Conservation (phyloP, 805 yeast genomes). For the Suhomyces prunicola region DNA sequence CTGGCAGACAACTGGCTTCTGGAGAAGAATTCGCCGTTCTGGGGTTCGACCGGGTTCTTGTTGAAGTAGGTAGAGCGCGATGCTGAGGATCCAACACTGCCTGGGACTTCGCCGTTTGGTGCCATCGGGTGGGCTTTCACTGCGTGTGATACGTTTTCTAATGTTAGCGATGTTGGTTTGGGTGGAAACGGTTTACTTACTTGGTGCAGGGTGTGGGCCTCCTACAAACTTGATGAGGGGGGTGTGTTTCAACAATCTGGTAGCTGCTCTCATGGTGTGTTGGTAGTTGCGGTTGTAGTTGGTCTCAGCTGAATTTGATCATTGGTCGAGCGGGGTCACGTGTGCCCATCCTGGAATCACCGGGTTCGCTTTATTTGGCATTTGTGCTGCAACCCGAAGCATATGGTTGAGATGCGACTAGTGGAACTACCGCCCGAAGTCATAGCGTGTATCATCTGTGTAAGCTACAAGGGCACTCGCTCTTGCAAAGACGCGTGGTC, state of each 20-base stretch:
- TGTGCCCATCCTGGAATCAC: not conserved
- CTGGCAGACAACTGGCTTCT: constrained; percentile 68
- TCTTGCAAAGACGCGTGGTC: not conserved
- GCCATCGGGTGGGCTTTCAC: constrained; percentile 40
- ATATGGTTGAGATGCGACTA: not conserved
- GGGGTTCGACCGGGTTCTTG: constrained; percentile 38
- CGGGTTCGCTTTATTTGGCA: not conserved
- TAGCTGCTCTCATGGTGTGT: constrained; percentile 31
- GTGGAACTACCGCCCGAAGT: not conserved
- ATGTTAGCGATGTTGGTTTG: constrained; percentile 1
- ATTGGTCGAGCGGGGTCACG: not conserved
- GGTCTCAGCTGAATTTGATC: not conserved
- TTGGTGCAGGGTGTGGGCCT: constrained; percentile 58
- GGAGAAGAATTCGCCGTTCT: constrained; percentile 45
- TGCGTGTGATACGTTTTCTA: constrained; percentile 14
- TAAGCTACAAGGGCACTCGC: not conserved
- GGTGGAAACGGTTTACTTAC: constrained; percentile 31
- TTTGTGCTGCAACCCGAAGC: not conserved
- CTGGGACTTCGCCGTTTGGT: constrained; percentile 44
- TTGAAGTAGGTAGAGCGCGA: constrained; percentile 15
- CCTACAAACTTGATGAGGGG: constrained; percentile 89
- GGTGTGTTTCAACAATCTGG: constrained; percentile 40
- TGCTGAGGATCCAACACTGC: constrained; percentile 4
- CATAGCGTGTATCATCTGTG: not conserved
- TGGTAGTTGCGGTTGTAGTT: not conserved